Percentiles rank a stretch among this genome's conserved stretches.
Evolutionary conservation across 169 alveolate species (phyloP).

Genomic region (Cyclospora cayetanensis): DNA sequence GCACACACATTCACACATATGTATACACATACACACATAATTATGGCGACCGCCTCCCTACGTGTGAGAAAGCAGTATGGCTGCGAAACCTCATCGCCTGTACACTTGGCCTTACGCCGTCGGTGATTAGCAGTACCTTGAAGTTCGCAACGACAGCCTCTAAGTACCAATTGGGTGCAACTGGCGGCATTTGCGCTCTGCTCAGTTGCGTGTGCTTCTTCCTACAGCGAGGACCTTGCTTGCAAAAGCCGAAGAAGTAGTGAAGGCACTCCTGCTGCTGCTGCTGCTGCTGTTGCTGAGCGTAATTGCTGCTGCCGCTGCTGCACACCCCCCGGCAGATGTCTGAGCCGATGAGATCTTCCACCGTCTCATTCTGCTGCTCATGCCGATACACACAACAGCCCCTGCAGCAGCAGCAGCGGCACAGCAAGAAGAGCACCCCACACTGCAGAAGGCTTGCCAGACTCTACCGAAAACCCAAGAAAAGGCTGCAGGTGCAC

Average conservation of each 20-base stretch:
- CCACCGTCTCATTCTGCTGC: conserved; percentile 54
- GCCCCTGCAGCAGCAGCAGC: conserved; percentile 27
- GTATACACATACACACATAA: neutral
- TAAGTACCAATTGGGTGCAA: conserved; percentile 76
- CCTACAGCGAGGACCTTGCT: conserved; percentile 82
- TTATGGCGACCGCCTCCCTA: neutral
- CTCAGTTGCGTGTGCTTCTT: conserved; percentile 77
- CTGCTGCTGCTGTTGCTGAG: conserved; percentile 58
- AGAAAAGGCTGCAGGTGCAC: neutral
- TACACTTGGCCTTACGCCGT: neutral
- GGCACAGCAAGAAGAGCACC: neutral
- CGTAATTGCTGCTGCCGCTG: conserved; percentile 54
- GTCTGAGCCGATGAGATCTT: neutral
- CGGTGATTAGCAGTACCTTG: neutral
- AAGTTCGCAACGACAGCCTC: conserved; percentile 54
- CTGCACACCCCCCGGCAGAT: conserved; percentile 55
- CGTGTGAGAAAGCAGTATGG: neutral
- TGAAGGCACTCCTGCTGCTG: conserved; percentile 77
- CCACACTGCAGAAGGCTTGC: too few species aligned
- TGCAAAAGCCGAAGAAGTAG: conserved; percentile 85
- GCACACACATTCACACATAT: neutral
- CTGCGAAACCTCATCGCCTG: neutral
- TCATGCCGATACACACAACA: conserved; percentile 9
- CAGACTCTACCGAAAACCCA: neutral
- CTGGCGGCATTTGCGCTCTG: conserved; percentile 69